A percentile compares a stretch with the other conserved stretches of the same genome.
Evolutionary conservation across 179 eudicot genomes (phyloP).

Genomic region (Amaranthus tricolor): DNA sequence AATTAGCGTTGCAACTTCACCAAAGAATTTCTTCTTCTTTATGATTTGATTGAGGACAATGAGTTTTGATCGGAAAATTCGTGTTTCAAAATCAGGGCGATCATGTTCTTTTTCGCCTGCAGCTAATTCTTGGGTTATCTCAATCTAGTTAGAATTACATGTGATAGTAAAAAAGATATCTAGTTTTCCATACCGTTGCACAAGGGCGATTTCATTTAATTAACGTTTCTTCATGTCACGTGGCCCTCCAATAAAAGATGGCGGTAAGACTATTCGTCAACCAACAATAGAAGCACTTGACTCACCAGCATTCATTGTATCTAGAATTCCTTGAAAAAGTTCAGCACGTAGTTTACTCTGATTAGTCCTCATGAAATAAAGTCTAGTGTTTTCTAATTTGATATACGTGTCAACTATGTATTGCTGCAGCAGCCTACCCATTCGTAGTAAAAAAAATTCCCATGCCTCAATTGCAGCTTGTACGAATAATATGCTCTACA

Average conservation of each 20-base stretch:
- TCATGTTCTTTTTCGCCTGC: conserved; percentile 13
- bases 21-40: conserved; percentile 3
- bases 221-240: conserved; percentile 7
- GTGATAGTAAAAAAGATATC: conserved; percentile 18
- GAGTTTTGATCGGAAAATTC: conserved; percentile 11
- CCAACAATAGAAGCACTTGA: not conserved
- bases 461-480: not conserved
- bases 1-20: not conserved
- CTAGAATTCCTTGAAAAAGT: conserved; percentile 10
- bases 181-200: conserved; percentile 3
- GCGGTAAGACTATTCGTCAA: not conserved
- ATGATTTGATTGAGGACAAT: not conserved
- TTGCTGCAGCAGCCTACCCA: conserved; percentile 4
- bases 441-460: not conserved
- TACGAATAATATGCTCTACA: not conserved
- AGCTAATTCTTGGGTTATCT: conserved; percentile 2
- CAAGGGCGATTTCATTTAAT: conserved; percentile 16
- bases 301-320: conserved; percentile 2
- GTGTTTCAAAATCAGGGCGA: conserved; percentile 15
- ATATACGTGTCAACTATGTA: conserved; percentile 13
- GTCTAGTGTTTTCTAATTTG: conserved; percentile 8
- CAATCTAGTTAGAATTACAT: conserved; percentile 21
- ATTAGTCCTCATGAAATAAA: conserved; percentile 11
- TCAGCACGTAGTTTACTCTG: conserved; percentile 7
- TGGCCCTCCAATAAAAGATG: conserved; percentile 18